Base-by-base conservation (phyloP, 768 basidiomycete species). In the Hygrophorus russula region DNA sequence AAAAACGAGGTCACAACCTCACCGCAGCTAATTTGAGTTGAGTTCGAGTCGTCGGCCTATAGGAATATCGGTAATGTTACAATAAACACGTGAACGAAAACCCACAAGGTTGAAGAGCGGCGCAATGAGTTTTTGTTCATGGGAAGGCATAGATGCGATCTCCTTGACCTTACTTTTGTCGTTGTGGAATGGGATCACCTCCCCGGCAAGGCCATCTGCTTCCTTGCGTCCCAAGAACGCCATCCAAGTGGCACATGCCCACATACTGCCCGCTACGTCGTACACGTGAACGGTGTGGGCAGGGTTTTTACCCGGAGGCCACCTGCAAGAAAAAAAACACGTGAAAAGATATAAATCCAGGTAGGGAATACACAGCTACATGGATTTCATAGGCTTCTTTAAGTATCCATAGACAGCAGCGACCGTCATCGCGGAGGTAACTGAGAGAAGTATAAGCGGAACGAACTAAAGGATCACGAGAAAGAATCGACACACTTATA, bases 101-200 rank as follows among this genome's bases (percentile, higher is more conserved):
- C 71, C 50, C 49, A 83, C 88, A 52, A 92, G 56, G 56, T 91
- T 88, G 63, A 92, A 91, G n/a, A 90, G 49, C 2, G 88, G 84
- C 1, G 80, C 87, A 33, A 78, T 56, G 5, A 81, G 65, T 50
- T 76, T 78, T 54, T 65, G 61, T 41, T 74, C 70, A 17, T 73
- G 68, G 6, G 74, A 59, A 18, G 70, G 63, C 61, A 80, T 71
- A 33, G 80, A 82, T 30, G 76, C 69, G 18, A 85, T 74, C 36
- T 78, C 76, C 43, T 65, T 68, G 13, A 74, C 64, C 56, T 80
- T 83, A 53, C 64, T 72, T 64, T 82, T 85, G 43, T 87, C 80
- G 47, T 82, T 84, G 50, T 74, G 75, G 61, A 79, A 82, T 24
- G 55, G 49, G 29, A 87, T 76, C 36, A 67, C 67, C 52, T 82